Evolutionary conservation across 2,329 filamentous ascomycete species (phyloP), one percentile per base, ranked within the genome.

Genomic region (Ophiocordyceps unilateralis): DNA sequence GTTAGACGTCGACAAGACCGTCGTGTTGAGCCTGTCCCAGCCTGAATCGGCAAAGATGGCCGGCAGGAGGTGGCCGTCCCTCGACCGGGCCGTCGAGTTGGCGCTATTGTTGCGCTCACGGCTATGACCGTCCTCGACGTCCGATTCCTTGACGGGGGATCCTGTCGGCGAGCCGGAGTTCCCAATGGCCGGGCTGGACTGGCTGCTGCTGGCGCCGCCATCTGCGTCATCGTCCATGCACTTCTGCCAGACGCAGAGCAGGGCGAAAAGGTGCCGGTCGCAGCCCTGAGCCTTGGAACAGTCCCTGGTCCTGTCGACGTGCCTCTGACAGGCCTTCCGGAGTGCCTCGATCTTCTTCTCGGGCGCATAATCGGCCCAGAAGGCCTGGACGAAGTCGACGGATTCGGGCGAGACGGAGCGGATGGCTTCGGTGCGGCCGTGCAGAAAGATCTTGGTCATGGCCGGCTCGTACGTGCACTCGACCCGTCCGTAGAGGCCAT

Each of bases 391-490:
- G 55, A 95, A 98, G 43, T 88, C 72, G n/a, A 87, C 74, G 1
- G 81, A 82, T 49, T 93, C 87, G 1, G 78, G 71, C 0, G 87
- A 86, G 1, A 94, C 89, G 0, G 84, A 79, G 39, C 91, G 76
- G 49, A 98, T 82, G 5, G 91, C 89, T 63, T 98, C 91, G 0
- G 91, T 98, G 39, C 91, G 82, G 11, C 91, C 91, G 57, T 96
- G 91, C 46, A 93, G 76, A 63, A 77, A 98, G 46, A 82, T 69
- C 61, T 98, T 98, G 42, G 91, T 98, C 91, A 98, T 96, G 37
- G 91, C 89, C 8, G 91, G 91, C 61, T 98, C 91, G 58, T 98
- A 98, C 0, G 88, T 91, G 57, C 86, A 93, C 60, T 96, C 91
- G 1, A 94, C 77, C 5, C 86, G 78, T 3, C 91, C 91, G 53